phyloP scores from a whole-genome alignment of 108 stramenopile species.

The Cyclostephanos invisitatus region DNA sequence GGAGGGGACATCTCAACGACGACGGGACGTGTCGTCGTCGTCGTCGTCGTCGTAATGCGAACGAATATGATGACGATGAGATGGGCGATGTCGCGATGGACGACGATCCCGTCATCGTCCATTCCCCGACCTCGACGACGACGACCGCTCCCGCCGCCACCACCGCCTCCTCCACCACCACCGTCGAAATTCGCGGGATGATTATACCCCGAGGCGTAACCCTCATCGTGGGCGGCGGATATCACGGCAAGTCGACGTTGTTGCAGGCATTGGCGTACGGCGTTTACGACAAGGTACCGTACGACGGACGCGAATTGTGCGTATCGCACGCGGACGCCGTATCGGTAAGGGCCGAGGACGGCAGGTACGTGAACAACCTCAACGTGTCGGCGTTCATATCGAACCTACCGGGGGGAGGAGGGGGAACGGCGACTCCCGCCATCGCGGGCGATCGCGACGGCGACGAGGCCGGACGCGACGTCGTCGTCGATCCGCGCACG shows the following conservation, averaged over 20 bases:
- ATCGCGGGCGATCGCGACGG: neutral
- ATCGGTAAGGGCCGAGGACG: slow-evolving; percentile 93
- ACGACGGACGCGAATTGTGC: slow-evolving; percentile 90
- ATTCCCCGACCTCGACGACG: too few relatives aligned
- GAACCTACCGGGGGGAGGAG: slow-evolving; percentile 72
- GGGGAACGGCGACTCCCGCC: slow-evolving; percentile 30
- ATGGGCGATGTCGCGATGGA: neutral
- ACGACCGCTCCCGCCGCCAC: neutral
- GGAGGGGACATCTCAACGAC: slow-evolving; percentile 34
- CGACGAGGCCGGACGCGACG: slow-evolving; percentile 15
- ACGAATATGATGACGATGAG: too few relatives aligned
- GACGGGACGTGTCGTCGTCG: slow-evolving; percentile 9
- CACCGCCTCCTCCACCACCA: neutral
- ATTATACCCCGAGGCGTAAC: slow-evolving; percentile 85
- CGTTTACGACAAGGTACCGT: slow-evolving; percentile 90
- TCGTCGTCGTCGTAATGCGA: too few relatives aligned
- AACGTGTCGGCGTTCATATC: slow-evolving; percentile 93
- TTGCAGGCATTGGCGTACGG: slow-evolving; percentile 78
- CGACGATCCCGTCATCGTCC: neutral
- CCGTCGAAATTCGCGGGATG: slow-evolving; percentile 72
- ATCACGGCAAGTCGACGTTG: slow-evolving; percentile 96
- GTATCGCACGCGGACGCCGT: slow-evolving; percentile 78
- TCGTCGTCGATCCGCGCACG: slow-evolving; percentile 17
- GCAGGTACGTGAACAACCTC: slow-evolving; percentile 83
- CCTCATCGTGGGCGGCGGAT: slow-evolving; percentile 94